A percentile compares a stretch with the other conserved stretches of the same genome.
These are phyloP conservation scores for Pythium dissimile DNA, from an alignment of 352 stramenopile species.

Conservation along the genomic window DNA sequence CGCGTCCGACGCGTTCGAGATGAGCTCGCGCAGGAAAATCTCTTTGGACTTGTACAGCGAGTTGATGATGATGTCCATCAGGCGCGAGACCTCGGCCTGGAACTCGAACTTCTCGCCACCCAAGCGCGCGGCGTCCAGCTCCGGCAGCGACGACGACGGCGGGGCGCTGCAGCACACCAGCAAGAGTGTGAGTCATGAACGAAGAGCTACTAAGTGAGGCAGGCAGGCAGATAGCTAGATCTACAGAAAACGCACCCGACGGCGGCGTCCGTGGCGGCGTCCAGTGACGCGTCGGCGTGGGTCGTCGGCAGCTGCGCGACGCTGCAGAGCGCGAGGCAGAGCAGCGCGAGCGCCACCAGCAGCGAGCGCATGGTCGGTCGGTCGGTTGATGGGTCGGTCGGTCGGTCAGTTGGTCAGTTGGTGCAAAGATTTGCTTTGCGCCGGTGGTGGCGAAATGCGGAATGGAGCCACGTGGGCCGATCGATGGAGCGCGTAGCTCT, in stretches of 20 bases:
- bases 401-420: background rate
- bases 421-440: too few relatives aligned
- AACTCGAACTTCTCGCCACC: slow-evolving; percentile 89
- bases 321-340: slow-evolving; percentile 23
- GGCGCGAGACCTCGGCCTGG: slow-evolving; percentile 96
- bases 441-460: slow-evolving; percentile 8
- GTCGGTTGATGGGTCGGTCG: background rate
- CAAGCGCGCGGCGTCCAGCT: slow-evolving; percentile 29
- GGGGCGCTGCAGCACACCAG: slow-evolving; percentile 22
- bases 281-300: slow-evolving; percentile 13
- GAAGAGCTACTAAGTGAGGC: too few relatives aligned
- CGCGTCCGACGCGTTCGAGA: slow-evolving; percentile 98
- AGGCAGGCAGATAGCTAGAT: too few relatives aligned
- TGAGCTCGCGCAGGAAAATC: slow-evolving; percentile 99
- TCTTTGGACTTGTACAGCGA: slow-evolving; percentile 97
- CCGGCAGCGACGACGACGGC: slow-evolving; percentile 31
- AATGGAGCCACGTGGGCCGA: slow-evolving; percentile 17
- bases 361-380: slow-evolving; percentile 14
- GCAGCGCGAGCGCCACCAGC: slow-evolving; percentile 17
- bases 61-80: slow-evolving; percentile 99
- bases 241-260: slow-evolving; percentile 20
- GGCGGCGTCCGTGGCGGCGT: slow-evolving; percentile 3
- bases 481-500: too few relatives aligned
- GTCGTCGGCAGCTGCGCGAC: slow-evolving; percentile 17
- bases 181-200: background rate